Evolutionary conservation across 208 protist species (phyloP).

Genomic region (Crithidia thermophila): DNA sequence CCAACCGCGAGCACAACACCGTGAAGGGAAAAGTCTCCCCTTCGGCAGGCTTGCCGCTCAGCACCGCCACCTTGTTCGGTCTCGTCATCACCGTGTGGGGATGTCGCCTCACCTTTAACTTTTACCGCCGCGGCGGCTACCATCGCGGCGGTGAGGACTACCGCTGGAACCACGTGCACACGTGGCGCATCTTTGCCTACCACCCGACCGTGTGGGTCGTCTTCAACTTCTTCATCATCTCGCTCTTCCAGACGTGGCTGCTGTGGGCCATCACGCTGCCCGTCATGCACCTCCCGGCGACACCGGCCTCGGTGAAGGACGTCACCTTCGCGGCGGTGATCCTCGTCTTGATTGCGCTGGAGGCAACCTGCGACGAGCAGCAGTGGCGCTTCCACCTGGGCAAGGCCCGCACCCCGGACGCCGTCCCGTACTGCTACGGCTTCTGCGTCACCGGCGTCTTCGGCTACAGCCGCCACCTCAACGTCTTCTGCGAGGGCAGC

Average conservation of each 20-base stretch:
- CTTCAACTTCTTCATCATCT: slow-evolving; percentile 76
- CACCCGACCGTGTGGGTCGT: slow-evolving; percentile 48
- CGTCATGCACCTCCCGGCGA: slow-evolving; percentile 43
- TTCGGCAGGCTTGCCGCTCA: slow-evolving; percentile 9
- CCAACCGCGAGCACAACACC: neutral
- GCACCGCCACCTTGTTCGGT: slow-evolving; percentile 40
- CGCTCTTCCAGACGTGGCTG: slow-evolving; percentile 65
- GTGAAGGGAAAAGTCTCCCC: neutral
- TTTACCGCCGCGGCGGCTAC: slow-evolving; percentile 75
- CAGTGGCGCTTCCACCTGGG: slow-evolving; percentile 72
- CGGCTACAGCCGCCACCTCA: slow-evolving; percentile 76
- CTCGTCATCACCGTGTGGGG: slow-evolving; percentile 72
- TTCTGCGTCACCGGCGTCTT: slow-evolving; percentile 79
- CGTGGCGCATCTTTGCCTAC: slow-evolving; percentile 36
- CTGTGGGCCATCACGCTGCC: slow-evolving; percentile 81
- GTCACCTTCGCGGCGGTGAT: slow-evolving; percentile 36
- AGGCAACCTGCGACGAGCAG: slow-evolving; percentile 71
- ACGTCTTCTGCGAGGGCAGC: slow-evolving; percentile 70
- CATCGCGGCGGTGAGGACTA: slow-evolving; percentile 71
- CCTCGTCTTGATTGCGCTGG: slow-evolving; percentile 43
- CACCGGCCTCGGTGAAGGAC: slow-evolving; percentile 32
- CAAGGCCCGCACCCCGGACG: slow-evolving; percentile 31
- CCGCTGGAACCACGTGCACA: slow-evolving; percentile 70
- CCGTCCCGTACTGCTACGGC: slow-evolving; percentile 38
- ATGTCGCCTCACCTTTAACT: slow-evolving; percentile 75